Percentiles rank a stretch among this genome's conserved stretches.
Conservation (phyloP, 305 asterid genomes). For the Fraxinus greggii region DNA sequence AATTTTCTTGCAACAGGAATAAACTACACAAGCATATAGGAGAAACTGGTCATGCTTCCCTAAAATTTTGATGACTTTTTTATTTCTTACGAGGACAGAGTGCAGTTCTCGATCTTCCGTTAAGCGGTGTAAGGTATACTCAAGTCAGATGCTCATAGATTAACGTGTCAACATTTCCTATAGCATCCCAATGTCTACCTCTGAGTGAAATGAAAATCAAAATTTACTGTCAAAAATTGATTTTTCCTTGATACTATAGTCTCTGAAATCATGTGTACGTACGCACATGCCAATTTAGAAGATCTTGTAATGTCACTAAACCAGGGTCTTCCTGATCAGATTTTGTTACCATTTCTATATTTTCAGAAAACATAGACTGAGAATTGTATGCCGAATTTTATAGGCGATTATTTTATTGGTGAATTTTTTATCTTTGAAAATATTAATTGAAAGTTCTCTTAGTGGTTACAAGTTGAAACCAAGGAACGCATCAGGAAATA, state of each 20-base stretch:
- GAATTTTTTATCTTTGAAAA: not conserved
- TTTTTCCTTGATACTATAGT: not conserved
- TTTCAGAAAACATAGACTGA: not conserved
- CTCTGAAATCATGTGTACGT: not conserved
- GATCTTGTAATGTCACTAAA: not conserved
- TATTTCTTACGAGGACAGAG: constrained; percentile 2
- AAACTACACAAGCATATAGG: constrained; percentile 78
- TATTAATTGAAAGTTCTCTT: not conserved
- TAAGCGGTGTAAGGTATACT: not conserved
- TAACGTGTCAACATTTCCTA: not conserved
- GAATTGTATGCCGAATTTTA: not conserved
- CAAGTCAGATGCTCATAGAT: not conserved
- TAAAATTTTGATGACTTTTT: constrained; percentile 47
- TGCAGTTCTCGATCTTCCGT: not conserved
- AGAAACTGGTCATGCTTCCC: constrained; percentile 76
- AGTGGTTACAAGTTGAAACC: not conserved
- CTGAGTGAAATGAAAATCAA: constrained; percentile 4
- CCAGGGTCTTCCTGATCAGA: not conserved
- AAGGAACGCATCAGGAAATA: not conserved
- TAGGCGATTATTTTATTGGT: not conserved
- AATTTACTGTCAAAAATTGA: not conserved
- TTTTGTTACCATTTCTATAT: not conserved
- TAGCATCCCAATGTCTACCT: not conserved
- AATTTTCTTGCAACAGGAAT: constrained; percentile 46
- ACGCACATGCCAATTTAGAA: constrained; percentile 4